Conservation (phyloP, 495 filamentous ascomycete species). For the Lichenothelia convexa region DNA sequence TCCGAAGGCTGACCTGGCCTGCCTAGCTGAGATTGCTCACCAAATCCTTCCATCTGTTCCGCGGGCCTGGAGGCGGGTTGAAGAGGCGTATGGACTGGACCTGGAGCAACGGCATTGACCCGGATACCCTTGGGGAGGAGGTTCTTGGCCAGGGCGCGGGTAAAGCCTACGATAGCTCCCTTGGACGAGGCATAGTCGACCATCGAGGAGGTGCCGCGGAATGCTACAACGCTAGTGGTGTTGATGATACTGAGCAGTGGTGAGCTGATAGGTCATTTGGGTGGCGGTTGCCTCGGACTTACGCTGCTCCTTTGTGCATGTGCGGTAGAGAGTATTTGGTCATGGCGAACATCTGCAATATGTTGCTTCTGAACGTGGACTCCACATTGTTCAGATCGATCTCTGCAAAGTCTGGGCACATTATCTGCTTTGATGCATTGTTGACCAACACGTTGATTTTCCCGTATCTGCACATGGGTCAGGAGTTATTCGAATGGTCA, state of each 20-base stretch:
- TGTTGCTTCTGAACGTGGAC: constrained; percentile 35
- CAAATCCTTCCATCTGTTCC: constrained; percentile 51
- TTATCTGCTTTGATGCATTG: constrained; percentile 39
- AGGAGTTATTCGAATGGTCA: too few species aligned
- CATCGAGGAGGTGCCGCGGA: constrained; percentile 30
- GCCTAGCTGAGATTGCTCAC: constrained; percentile 54
- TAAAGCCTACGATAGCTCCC: constrained; percentile 69
- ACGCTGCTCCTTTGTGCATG: constrained; percentile 33
- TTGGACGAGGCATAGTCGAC: constrained; percentile 59
- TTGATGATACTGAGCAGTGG: constrained; percentile 34
- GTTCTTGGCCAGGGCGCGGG: constrained; percentile 60
- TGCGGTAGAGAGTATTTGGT: constrained; percentile 39
- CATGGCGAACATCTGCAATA: constrained; percentile 41
- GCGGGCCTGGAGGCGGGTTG: constrained; percentile 62
- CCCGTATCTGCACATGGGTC: too few species aligned
- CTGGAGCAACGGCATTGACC: constrained; percentile 65
- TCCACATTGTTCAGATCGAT: constrained; percentile 33
- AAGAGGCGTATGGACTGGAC: constrained; percentile 71
- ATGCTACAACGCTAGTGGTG: constrained; percentile 34
- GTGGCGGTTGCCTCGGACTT: constrained; percentile 3
- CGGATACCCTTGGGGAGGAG: constrained; percentile 53
- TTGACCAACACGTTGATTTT: constrained; percentile 40
- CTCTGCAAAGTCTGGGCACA: constrained; percentile 30
- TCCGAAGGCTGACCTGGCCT: constrained; percentile 61
- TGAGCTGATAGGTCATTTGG: neutral